These are phyloP conservation scores for Aechmea fasciata DNA, from an alignment of 176 grass and related monocot species.

Conservation along the genomic window DNA sequence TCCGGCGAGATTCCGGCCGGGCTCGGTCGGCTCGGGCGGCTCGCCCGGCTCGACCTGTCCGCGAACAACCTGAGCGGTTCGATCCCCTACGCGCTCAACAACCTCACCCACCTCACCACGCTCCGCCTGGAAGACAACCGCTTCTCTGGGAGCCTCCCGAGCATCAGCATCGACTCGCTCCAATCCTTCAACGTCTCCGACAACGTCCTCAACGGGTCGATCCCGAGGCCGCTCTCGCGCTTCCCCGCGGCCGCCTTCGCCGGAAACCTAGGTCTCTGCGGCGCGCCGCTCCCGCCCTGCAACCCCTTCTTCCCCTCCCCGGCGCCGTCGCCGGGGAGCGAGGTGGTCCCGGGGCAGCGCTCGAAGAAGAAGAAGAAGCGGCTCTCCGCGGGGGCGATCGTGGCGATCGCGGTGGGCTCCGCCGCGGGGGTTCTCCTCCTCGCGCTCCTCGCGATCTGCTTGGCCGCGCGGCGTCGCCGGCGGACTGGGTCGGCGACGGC, in stretches of 20 bases:
- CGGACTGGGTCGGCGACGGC: conserved; percentile 6
- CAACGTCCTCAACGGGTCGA: conserved; percentile 69
- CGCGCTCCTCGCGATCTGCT: conserved; percentile 5
- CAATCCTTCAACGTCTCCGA: conserved; percentile 49
- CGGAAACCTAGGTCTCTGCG: conserved; percentile 53
- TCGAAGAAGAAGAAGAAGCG: conserved; percentile 16
- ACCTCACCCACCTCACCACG: conserved; percentile 14
- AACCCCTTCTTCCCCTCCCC: conserved; percentile 47
- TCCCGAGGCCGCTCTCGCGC: conserved; percentile 34
- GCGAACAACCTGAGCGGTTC: conserved; percentile 41
- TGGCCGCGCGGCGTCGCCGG: not conserved
- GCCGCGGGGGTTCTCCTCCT: conserved; percentile 17
- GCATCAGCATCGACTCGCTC: conserved; percentile 34
- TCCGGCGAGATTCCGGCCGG: conserved; percentile 30
- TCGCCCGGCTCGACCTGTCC: conserved; percentile 52
- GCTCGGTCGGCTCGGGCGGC: conserved; percentile 20
- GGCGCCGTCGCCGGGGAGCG: conserved; percentile 3
- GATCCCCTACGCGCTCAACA: conserved; percentile 33
- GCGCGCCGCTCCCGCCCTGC: conserved; percentile 36
- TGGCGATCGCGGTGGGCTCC: conserved; percentile 37
- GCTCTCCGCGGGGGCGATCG: conserved; percentile 50
- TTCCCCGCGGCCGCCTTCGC: conserved; percentile 46
- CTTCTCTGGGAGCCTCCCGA: conserved; percentile 55
- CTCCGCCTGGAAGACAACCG: conserved; percentile 43
- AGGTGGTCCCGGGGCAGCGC: not conserved